Percentiles rank a stretch among this genome's conserved stretches.
Evolutionary conservation across 768 basidiomycete species (phyloP).

Genomic region (Lyophyllum atratum): DNA sequence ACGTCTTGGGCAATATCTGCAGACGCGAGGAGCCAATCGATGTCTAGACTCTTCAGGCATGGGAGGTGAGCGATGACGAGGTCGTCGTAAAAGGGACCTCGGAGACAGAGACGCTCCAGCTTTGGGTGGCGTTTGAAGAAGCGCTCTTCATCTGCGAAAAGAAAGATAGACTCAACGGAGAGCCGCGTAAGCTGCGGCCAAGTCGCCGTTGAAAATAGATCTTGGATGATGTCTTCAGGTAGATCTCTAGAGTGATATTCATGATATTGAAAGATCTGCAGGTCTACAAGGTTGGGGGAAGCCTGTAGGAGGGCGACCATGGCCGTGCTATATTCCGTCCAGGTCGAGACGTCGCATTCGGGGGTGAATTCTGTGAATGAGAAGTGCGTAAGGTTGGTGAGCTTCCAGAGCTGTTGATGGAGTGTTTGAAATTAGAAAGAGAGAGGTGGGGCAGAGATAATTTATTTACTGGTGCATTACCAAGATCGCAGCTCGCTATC

Average conservation of each 20-base stretch:
- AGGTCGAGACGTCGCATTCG: not conserved
- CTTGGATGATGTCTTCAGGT: not conserved
- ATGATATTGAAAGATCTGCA: not conserved
- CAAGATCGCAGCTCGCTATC: not conserved
- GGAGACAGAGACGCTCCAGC: constrained; percentile 12
- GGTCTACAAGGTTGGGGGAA: not conserved
- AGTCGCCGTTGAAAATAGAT: not conserved
- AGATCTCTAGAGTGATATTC: not conserved
- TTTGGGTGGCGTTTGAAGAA: not conserved
- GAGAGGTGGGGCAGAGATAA: not conserved
- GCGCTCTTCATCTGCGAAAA: not conserved
- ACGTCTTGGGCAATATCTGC: not conserved
- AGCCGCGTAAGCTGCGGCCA: not conserved
- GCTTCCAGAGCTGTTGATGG: not conserved
- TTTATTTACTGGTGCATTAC: not conserved
- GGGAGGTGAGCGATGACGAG: not conserved
- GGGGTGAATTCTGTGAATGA: not conserved
- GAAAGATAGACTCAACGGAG: not conserved
- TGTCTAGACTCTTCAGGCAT: not conserved
- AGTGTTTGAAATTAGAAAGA: not conserved
- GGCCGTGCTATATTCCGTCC: not conserved
- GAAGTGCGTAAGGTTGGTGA: constrained; percentile 1
- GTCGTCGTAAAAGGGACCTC: not conserved
- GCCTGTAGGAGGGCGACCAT: not conserved
- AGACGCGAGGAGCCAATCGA: not conserved